Conservation (phyloP, 805 yeast genomes). For the Ogataea paraovalis region DNA sequence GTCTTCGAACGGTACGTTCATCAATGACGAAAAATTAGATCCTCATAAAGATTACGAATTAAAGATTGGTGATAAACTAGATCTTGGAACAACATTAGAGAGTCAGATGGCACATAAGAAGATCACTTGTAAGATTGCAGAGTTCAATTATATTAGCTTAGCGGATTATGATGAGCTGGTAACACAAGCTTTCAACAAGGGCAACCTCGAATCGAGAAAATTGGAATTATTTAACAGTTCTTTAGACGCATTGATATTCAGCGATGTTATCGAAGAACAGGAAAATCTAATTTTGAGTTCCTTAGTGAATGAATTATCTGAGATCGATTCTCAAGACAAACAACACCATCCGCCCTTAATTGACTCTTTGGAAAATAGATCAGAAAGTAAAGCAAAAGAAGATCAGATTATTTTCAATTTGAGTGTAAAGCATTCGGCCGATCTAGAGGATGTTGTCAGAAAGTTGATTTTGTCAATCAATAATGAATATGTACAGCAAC, state of each 20-base stretch:
- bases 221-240: conserved; percentile 32
- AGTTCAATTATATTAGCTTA: conserved; percentile 55
- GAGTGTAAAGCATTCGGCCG: conserved; percentile 53
- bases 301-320: conserved; percentile 27
- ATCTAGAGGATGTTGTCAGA: conserved; percentile 52
- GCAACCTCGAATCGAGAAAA: conserved; percentile 23
- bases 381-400: conserved; percentile 26
- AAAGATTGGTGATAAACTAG: conserved; percentile 80
- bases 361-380: background rate
- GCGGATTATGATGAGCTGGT: conserved; percentile 25
- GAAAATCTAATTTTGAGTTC: conserved; percentile 26
- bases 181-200: conserved; percentile 23
- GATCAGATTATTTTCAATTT: conserved; percentile 54
- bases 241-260: conserved; percentile 34
- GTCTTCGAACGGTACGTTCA: conserved; percentile 91
- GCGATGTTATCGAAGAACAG: conserved; percentile 33
- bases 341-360: background rate
- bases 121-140: conserved; percentile 79
- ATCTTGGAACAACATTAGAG: conserved; percentile 88
- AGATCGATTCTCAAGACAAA: conserved; percentile 5
- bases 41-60: conserved; percentile 61
- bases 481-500: conserved; percentile 55
- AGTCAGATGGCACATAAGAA: conserved; percentile 69
- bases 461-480: conserved; percentile 52
- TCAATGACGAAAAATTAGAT: conserved; percentile 69